Base-by-base conservation (phyloP, 139 green algal genomes). In the Chlorella sp. region DNA sequence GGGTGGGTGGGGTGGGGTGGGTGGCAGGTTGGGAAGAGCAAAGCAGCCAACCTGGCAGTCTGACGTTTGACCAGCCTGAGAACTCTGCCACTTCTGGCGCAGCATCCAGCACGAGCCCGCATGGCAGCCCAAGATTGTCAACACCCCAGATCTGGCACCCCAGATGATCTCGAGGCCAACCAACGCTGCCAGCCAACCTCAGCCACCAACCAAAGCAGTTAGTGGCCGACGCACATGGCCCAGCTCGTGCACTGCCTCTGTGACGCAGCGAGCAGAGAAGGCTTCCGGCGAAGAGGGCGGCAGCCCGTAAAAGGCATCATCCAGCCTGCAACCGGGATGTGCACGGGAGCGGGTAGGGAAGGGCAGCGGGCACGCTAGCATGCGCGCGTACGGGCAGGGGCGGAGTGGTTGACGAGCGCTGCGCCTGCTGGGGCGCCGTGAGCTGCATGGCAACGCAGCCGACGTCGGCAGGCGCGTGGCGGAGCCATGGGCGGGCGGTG, bases 181-280 rank as follows among this genome's bases (percentile, higher is more conserved):
- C 69, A 39, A 16, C 22, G 69, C 16, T 78, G 69, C 19, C 15
- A 9, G 36, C 4, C 24, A 78, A 3, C 28, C 69, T 78, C 12
- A 21, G 14, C 26, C 12, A 39, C 69, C 28, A 39, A n/a, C 28
- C 30, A 2, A 39, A 78, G 21, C 69, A 37, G 2, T n/a, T n/a
- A n/a, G n/a, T 14, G 12, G n/a, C 22, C 73, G 73, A 40, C 75
- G 48, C 76, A 82, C 76, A 24, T 82, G 76, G 76, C 76, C 76
- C 37, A 82, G 76, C 76, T 82, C 76, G 21, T 82, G 76, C 76
- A 82, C 76, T 21, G 76, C 76, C 76, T 82, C 76, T 9, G 76
- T 82, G 76, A 18, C 36, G 76, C 76, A 82, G 21, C 76, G 76
- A 19, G 39, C 37, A 7, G 16, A 11, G 26, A 82, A 82, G 37